phyloP scores from a whole-genome alignment of 2,329 filamentous ascomycete species.

The Apiospora marii region DNA sequence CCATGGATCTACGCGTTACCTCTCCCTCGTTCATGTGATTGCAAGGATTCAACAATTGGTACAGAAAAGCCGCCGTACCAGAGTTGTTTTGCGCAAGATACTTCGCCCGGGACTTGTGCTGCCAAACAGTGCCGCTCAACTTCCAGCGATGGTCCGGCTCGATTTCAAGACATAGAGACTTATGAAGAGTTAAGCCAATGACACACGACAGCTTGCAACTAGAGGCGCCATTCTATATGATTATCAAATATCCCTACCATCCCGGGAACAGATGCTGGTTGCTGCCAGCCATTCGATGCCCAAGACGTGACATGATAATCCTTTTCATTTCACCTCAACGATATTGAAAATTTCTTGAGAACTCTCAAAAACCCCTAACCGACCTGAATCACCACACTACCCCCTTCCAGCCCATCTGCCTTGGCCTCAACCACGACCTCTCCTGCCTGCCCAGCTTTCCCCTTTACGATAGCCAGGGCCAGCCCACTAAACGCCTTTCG shows the following conservation, averaged over 20 bases:
- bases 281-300: neutral
- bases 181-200: too few species aligned
- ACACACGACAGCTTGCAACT: too few species aligned
- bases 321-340: neutral
- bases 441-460: constrained; percentile 37
- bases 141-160: too few species aligned
- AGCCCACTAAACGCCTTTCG: constrained; percentile 52
- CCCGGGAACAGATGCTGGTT: neutral
- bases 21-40: neutral
- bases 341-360: neutral
- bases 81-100: neutral
- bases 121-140: neutral
- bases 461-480: constrained; percentile 49
- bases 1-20: neutral
- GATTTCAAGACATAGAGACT: too few species aligned
- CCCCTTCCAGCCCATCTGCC: constrained; percentile 17
- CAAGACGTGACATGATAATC: neutral
- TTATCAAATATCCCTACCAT: neutral
- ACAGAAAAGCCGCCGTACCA: neutral
- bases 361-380: neutral
- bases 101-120: neutral
- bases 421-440: constrained; percentile 32
- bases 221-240: too few species aligned
- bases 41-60: neutral
- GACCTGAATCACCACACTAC: neutral